A percentile compares a stretch with the other conserved stretches of the same genome.
Evolutionary conservation across 257 asterid species (phyloP).

Genomic region (Solanum corneliomulleri): DNA sequence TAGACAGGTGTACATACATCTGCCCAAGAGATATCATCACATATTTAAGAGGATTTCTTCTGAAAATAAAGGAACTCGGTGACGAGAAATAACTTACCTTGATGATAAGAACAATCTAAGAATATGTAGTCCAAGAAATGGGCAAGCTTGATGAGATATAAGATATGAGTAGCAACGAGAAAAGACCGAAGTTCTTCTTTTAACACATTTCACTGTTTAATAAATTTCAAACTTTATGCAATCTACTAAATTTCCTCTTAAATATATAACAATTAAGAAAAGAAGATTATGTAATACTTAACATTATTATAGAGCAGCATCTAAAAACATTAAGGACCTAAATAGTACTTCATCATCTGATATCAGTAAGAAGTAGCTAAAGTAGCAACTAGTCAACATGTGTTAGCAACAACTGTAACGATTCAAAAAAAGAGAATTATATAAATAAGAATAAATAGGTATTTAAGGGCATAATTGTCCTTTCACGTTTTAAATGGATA

Average conservation of each 20-base stretch:
- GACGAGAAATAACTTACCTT: too few relatives aligned
- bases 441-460: too few relatives aligned
- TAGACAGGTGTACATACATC: too few relatives aligned
- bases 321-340: background rate
- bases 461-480: too few relatives aligned
- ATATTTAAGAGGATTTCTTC: too few relatives aligned
- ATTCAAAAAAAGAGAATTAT: too few relatives aligned
- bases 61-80: too few relatives aligned
- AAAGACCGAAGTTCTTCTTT: background rate
- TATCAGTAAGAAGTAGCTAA: background rate
- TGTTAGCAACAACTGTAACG: background rate
- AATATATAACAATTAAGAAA: background rate
- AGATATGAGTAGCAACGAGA: background rate
- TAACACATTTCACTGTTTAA: background rate
- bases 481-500: too few relatives aligned
- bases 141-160: too few relatives aligned
- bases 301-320: background rate
- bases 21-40: too few relatives aligned
- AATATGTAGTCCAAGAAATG: background rate
- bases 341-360: background rate
- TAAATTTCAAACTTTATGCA: background rate
- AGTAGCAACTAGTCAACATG: background rate
- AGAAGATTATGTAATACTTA: background rate
- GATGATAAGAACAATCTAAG: too few relatives aligned
- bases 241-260: background rate